Base-by-base conservation (phyloP, 192 early-diverging fungal species). In the Coemansia sp. region DNA sequence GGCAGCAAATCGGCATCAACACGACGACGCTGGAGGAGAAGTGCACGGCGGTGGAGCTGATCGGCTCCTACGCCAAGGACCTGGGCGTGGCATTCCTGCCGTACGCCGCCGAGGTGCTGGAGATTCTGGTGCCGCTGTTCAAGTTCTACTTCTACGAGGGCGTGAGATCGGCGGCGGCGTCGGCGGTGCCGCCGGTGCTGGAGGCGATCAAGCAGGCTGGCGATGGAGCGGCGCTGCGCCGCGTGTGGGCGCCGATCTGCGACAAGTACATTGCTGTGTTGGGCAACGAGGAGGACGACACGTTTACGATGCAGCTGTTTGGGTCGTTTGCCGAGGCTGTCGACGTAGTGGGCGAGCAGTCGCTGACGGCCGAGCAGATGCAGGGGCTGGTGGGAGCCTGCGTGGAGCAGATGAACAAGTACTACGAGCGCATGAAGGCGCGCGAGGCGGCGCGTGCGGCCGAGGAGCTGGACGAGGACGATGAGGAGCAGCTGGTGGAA, bases 141-240 rank as follows among this genome's bases (percentile, higher is more conserved):
- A 91, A 92, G 73, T 99, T 99, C 85, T 95, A 93, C 78, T 98
- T 97, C 90, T 93, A 99, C 76, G 97, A 98, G 68, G 97, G 93
- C 71, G 95, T 99, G 43, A 86, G 95, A 36, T 84, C 92, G 57
- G 94, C 96, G 11, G 95, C 97, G 2, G 92, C 92, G 9, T 81
- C 86, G 0, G 77, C 89, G 0, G 90, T 99, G 66, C 94, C 97
- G 9, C 84, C 85, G 23, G 77, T 99, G 63, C 84, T 99, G 62
- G 76, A 76, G 51, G 64, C 87, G 34, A 83, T 89, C 38, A 84
- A 85, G 59, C 81, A 86, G 34, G 79, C 66, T 6, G 74, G 71
- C 21, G 69, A 78, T 30, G 71, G 49, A 0, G 53, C 72, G 12
- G 68, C 75, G 26, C 75, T 75, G 62, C 77, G 87, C 60, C 79